Base-by-base conservation (phyloP, 176 grass and related monocot species). In the Pharus latifolius region DNA sequence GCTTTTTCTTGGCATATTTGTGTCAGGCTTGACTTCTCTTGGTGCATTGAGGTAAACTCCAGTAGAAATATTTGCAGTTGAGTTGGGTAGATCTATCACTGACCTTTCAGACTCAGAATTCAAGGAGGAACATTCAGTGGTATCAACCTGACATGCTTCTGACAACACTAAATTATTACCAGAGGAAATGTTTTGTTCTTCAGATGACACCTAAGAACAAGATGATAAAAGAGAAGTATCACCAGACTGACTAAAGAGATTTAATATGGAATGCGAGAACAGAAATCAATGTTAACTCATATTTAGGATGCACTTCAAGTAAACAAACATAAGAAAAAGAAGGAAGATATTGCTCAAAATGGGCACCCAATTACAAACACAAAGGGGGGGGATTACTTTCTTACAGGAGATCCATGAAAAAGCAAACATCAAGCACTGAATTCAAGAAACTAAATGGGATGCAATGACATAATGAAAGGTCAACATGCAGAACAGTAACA, bases 131-230 rank as follows among this genome's bases (percentile, higher is more conserved):
- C 10, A 37, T 29, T 75, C 57, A 32, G 57, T 67, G 33, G 30
- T 55, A 69, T 74, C 43, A 41, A 65, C 60, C n/a, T 28, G 57
- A 22, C 16, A 17, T 72, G 49, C 46, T 61, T 79, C 53, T 20
- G 46, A 78, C 38, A 47, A n/a, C 69, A 75, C 49, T 70, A 58
- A 67, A 78, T 74, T 49, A 78, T 44, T 48, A 65, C 19, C 29
- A 80, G 20, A n/a, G 68, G 68, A 75, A 77, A 26, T 64, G 24
- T 57, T 75, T 45, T 29, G 26, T 70, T 57, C 82, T 76, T 82
- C 51, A 75, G 26, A 17, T 18, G 10, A 72, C 28, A 72, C 70
- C 88, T 91, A 52, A 65, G 69, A 53, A 29, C 56, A 63, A 14
- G 28, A 56, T 19, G 10, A 49, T 14, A 35, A 60, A 63, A 56